Conservation (phyloP, 2,329 filamentous ascomycete species). For the Daldinia sp. region DNA sequence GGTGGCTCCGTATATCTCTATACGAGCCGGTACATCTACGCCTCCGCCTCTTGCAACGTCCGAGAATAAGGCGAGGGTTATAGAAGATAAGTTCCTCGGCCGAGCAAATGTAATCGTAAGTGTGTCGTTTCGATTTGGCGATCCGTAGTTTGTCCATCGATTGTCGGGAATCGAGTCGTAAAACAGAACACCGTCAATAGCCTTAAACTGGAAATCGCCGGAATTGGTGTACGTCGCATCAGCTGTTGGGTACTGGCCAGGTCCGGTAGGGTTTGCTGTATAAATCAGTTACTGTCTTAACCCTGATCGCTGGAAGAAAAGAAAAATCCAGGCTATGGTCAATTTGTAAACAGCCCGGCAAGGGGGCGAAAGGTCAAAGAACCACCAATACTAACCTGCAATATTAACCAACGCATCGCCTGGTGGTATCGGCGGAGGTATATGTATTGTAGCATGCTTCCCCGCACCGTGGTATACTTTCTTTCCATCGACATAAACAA, state of each 20-base stretch:
- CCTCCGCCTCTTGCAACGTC: constrained; percentile 53
- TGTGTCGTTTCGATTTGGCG: constrained; percentile 53
- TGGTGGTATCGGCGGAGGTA: constrained; percentile 38
- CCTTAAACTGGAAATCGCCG: constrained; percentile 53
- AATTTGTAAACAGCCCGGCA: neutral
- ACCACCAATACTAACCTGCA: constrained; percentile 42
- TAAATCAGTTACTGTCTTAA: neutral
- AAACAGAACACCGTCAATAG: constrained; percentile 58
- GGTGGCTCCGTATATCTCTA: constrained; percentile 47
- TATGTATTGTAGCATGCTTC: constrained; percentile 33
- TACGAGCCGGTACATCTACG: constrained; percentile 46
- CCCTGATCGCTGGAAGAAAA: neutral
- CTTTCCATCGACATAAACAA: constrained; percentile 54
- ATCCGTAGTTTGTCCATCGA: constrained; percentile 55
- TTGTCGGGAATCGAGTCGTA: constrained; percentile 56
- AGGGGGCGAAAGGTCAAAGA: neutral
- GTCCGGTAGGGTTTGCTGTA: constrained; percentile 53
- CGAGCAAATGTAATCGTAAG: constrained; percentile 52
- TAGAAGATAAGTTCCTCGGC: constrained; percentile 50
- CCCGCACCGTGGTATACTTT: constrained; percentile 47
- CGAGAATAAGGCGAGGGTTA: constrained; percentile 52
- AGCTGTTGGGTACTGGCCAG: constrained; percentile 52
- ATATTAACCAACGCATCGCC: constrained; percentile 54
- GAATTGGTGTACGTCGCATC: constrained; percentile 54
- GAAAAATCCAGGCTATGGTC: too few species aligned